Conservation (phyloP, 345 rosid species). For the Eucalyptus marginata region DNA sequence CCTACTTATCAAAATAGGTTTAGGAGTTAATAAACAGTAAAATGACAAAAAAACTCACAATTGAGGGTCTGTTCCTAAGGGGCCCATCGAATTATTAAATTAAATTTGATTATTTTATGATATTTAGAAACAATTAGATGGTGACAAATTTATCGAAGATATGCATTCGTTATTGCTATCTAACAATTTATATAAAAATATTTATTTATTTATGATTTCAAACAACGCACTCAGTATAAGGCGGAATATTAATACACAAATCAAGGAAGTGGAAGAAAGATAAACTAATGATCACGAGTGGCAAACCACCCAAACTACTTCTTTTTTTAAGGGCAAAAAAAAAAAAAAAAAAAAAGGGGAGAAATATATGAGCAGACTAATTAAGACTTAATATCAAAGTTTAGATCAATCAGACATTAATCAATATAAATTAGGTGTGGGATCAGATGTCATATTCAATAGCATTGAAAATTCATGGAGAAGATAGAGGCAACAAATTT, state of each 20-base stretch:
- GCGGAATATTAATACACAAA: neutral
- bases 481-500: neutral
- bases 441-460: neutral
- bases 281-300: neutral
- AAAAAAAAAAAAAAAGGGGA: neutral
- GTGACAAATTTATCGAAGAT: neutral
- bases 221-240: neutral
- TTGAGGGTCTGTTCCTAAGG: neutral
- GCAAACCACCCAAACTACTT: neutral
- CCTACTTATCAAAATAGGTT: neutral
- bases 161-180: neutral
- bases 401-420: neutral
- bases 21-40: neutral
- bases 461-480: neutral
- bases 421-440: neutral
- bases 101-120: neutral
- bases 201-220: neutral
- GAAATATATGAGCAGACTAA: neutral
- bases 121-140: neutral
- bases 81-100: neutral
- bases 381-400: neutral
- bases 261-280: neutral
- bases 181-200: neutral
- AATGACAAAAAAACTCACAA: neutral
- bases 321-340: neutral